Conservation (phyloP, 495 filamentous ascomycete genomes). For the Lophium mytilinum region DNA sequence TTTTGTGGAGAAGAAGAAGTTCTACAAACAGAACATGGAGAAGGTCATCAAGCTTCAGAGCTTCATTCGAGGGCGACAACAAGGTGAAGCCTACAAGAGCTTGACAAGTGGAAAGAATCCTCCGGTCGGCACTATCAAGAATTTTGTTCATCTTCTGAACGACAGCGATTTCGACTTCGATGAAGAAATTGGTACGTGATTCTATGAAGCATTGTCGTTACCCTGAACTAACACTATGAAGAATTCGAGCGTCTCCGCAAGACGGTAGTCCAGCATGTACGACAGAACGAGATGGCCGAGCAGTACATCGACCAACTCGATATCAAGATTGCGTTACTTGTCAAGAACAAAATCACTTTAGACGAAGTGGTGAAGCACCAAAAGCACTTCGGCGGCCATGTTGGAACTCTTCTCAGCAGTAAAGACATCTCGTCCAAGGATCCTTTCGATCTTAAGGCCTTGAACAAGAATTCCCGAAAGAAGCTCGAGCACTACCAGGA, state of each 20-base stretch:
- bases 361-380: constrained; percentile 98
- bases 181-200: constrained; percentile 61
- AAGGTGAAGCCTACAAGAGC: constrained; percentile 96
- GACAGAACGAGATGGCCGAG: constrained; percentile 93
- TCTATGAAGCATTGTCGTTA: neutral
- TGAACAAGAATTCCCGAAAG: constrained; percentile 91
- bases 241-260: constrained; percentile 91
- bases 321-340: constrained; percentile 96
- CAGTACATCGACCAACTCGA: constrained; percentile 97
- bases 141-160: constrained; percentile 94
- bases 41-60: constrained; percentile 98
- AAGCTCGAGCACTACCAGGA: constrained; percentile 97
- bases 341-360: constrained; percentile 98
- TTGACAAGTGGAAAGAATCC: constrained; percentile 95
- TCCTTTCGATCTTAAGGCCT: constrained; percentile 89
- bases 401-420: constrained; percentile 77
- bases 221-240: constrained; percentile 8
- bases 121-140: constrained; percentile 90
- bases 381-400: constrained; percentile 88
- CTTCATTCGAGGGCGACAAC: constrained; percentile 84
- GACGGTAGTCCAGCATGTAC: constrained; percentile 90
- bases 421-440: constrained; percentile 80
- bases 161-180: constrained; percentile 99
- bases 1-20: constrained; percentile 77
- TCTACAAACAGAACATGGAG: constrained; percentile 94